Evolutionary conservation across 148 eudicot species (phyloP), one percentile per base, ranked within the genome.

Genomic region (Nepenthes gracilis): DNA sequence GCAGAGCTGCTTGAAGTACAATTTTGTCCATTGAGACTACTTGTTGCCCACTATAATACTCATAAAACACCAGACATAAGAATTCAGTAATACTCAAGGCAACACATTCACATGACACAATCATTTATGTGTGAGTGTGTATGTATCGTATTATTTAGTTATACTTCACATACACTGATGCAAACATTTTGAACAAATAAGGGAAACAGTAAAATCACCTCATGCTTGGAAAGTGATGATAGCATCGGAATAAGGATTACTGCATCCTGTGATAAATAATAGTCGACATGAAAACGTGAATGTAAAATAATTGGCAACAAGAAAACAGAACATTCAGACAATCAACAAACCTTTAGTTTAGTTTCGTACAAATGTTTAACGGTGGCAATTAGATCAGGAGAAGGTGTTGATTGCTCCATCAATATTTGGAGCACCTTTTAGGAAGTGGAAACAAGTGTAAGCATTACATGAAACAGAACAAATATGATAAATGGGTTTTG

Each of bases 351-450:
- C 97, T 89, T 87, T 63, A 88, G 69, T 70, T 79, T 94, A 47
- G 93, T 94, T 70, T 94, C 97, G 61, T 94, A 89, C 66, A 94
- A 70, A 65, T 74, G 90, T 70, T 84, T 94, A 55, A 94, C 97
- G 12, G 81, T 81, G 52, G 78, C 72, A 61, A 94, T 80, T 64
- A 89, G 77, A 69, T 86, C 90, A 79, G 80, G 65, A 40, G 93
- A 70, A 43, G 97, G 92, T 60, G 84, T 75, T 43, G 77, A 60
- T 69, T 85, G 96, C 71, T 94, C 93, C 36, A 78, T 81, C 59
- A 94, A 67, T 60, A 85, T 73, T 67, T 83, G 75, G 75, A 94
- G 79, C 69, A 89, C 97, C 99, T 94, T 52, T 72, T 51, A 60
- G 55, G 64, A 58, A 57, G 59, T 50, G 43, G 67, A 11, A 66